These are phyloP conservation scores for Cladosporium sp. DNA, from an alignment of 2,329 filamentous ascomycete genomes.

Conservation along the genomic window DNA sequence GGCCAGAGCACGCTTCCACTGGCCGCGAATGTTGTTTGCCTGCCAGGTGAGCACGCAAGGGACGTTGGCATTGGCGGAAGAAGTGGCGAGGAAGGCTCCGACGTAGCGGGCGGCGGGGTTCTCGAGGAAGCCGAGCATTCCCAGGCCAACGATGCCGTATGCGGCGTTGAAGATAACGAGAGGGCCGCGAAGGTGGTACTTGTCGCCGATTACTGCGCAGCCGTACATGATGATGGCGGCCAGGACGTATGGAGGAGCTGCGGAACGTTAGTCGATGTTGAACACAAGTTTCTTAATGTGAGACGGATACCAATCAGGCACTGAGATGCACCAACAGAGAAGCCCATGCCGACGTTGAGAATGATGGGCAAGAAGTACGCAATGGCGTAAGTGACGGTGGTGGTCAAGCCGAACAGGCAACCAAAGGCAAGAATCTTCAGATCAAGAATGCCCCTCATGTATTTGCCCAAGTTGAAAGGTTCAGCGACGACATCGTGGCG, in stretches of 20 bases:
- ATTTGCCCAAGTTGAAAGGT: conserved; percentile 40
- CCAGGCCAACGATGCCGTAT: conserved; percentile 30
- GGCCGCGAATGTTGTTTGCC: conserved; percentile 81
- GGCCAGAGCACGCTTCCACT: conserved; percentile 82
- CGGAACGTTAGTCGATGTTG: background rate
- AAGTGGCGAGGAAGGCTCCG: conserved; percentile 35
- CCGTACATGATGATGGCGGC: conserved; percentile 34
- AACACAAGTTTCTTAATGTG: background rate
- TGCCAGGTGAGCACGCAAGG: conserved; percentile 74
- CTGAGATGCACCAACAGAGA: conserved; percentile 26
- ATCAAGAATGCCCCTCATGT: conserved; percentile 38
- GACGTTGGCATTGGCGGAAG: conserved; percentile 54
- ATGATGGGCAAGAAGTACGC: conserved; percentile 38
- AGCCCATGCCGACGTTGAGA: conserved; percentile 33
- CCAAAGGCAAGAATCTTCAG: conserved; percentile 54
- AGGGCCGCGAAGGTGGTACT: conserved; percentile 31
- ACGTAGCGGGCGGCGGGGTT: conserved; percentile 29
- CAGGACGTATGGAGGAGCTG: conserved; percentile 31
- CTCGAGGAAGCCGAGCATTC: conserved; percentile 30
- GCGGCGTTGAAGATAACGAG: conserved; percentile 33
- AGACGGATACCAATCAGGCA: conserved; percentile 25
- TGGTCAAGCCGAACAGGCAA: conserved; percentile 56
- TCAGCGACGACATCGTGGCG: conserved; percentile 49
- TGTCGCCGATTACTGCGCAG: conserved; percentile 30
- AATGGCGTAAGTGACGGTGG: conserved; percentile 40